phyloP scores from a whole-genome alignment of 352 stramenopile species.

The Phytopythium vexans region DNA sequence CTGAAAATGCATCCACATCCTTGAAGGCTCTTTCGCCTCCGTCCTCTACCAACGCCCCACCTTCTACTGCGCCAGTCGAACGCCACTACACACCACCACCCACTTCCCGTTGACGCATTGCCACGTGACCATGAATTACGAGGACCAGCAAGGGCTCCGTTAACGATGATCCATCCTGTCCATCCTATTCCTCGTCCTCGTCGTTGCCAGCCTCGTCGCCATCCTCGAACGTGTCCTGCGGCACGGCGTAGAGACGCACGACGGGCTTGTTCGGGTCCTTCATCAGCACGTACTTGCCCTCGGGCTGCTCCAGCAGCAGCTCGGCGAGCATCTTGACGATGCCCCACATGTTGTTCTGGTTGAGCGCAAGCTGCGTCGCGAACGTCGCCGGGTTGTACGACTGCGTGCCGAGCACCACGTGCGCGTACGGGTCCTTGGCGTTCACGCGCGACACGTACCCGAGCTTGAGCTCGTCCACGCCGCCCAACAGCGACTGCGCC shows the following conservation, averaged over 20 bases:
- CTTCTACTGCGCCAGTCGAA: too few species aligned
- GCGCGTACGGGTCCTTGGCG: constrained; percentile 95
- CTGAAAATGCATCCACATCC: too few species aligned
- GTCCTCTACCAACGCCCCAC: too few species aligned
- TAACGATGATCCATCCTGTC: not conserved
- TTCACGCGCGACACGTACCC: constrained; percentile 94
- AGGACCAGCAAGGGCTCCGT: too few species aligned
- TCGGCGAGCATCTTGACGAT: constrained; percentile 94
- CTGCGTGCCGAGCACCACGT: constrained; percentile 95
- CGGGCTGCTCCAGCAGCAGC: constrained; percentile 91
- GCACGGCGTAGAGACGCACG: constrained; percentile 96
- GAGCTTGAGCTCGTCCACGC: constrained; percentile 98
- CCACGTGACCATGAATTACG: too few species aligned
- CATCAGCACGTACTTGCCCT: constrained; percentile 99
- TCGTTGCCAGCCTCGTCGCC: constrained; percentile 81
- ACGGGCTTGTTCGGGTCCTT: constrained; percentile 98
- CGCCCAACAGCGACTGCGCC: constrained; percentile 93
- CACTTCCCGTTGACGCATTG: too few species aligned
- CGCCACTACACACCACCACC: too few species aligned
- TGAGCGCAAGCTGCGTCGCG: constrained; percentile 96
- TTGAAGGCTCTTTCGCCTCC: too few species aligned
- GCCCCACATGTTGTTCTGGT: constrained; percentile 98
- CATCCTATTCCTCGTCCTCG: constrained; percentile 28
- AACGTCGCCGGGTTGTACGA: constrained; percentile 97
- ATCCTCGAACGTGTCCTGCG: constrained; percentile 94